Evolutionary conservation across 2,329 filamentous ascomycete species (phyloP).

Genomic region (Fusarium decemcellulare): DNA sequence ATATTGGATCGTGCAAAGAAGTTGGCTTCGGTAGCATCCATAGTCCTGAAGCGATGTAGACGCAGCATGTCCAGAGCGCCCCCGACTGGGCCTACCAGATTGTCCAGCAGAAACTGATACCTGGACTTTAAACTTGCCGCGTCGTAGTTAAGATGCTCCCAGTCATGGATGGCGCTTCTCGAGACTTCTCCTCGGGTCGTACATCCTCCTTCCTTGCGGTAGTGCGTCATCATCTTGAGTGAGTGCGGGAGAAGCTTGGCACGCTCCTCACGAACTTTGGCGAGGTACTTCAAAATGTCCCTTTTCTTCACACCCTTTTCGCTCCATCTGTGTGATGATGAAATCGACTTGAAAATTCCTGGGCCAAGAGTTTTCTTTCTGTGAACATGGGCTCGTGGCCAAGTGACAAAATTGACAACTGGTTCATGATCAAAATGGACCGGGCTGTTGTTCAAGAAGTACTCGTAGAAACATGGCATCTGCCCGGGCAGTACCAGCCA

Average conservation of each 20-base stretch:
- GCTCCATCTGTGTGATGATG: background rate
- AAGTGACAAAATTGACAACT: background rate
- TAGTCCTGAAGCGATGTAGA: conserved; percentile 29
- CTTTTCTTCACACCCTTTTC: too few relatives aligned
- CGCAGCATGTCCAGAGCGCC: conserved; percentile 28
- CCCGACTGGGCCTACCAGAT: conserved; percentile 7
- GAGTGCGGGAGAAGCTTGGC: background rate
- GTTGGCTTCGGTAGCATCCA: background rate
- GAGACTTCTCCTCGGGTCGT: too few relatives aligned
- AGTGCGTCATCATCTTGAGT: background rate
- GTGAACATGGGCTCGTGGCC: conserved; percentile 3
- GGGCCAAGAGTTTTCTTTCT: too few relatives aligned
- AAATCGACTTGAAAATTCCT: too few relatives aligned
- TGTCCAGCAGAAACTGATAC: conserved; percentile 22
- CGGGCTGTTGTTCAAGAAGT: conserved; percentile 14
- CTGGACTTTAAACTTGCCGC: background rate
- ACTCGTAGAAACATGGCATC: conserved; percentile 32
- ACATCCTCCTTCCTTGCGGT: background rate
- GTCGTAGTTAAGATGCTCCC: conserved; percentile 22
- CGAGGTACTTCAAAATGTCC: background rate
- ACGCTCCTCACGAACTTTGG: background rate
- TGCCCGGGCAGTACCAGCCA: background rate
- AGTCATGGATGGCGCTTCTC: background rate
- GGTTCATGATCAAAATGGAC: background rate
- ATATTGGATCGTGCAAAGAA: background rate